Evolutionary conservation across 208 protist species (phyloP), one percentile per base, ranked within the genome.

Genomic region (Trypanosoma cruzi): DNA sequence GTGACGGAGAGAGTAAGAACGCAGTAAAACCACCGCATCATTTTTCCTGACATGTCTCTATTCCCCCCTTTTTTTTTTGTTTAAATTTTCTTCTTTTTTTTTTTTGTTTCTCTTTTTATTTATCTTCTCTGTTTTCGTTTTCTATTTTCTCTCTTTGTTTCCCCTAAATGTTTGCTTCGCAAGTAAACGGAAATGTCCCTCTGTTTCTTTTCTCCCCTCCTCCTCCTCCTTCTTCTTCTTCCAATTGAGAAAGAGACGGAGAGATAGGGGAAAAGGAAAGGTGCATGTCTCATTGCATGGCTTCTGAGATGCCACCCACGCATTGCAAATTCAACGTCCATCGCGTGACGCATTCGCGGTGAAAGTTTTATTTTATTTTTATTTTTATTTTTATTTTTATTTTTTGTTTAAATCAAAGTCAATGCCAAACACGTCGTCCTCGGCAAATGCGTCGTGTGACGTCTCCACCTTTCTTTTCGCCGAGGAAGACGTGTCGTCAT

Each of bases 351-450:
- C 36, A 4, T 40, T 11, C 36, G 36, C 36, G 36, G 36, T 40
- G 36, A 11, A 11, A 62, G 11, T 24, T n/a, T 22, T 16, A 18
- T 62, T 26, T 11, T 11, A 40, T n/a, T 50, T n/a, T 37, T n/a
- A n/a, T n/a, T 44, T 44, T 44, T 44, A 44, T 16, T 44, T 5
- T 44, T 44, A 44, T 16, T 8, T 14, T 50, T 50, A 50, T 6
- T n/a, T n/a, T 56, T 42, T 22, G 29, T 18, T 16, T 40, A 10
- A 65, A 31, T n/a, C 26, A 50, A 57, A 68, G 49, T 68, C 52
- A n/a, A 68, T 68, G 34, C 61, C 61, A 54, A 66, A 56, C 26
- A 34, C 40, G 31, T 59, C 63, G n/a, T 68, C 63, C 26, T 31
- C 63, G 10, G 26, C 52, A 29, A 68, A 68, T 2, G 34, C 32